Evolutionary conservation across 805 yeast species (phyloP).

Genomic region (Yarrowia porcina): DNA sequence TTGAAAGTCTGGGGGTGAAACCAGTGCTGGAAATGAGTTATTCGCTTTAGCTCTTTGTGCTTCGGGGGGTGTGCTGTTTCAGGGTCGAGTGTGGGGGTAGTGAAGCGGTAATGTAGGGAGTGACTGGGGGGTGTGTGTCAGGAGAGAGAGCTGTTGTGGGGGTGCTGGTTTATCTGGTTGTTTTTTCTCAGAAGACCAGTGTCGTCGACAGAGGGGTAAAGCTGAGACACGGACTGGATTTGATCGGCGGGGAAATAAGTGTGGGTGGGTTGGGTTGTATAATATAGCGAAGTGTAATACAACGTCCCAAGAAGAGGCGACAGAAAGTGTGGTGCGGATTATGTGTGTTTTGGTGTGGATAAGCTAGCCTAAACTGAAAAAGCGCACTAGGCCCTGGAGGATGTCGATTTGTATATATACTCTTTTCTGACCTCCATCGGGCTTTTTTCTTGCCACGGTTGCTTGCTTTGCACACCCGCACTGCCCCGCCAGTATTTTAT

Average conservation of each 20-base stretch:
- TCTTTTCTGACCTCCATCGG: not conserved
- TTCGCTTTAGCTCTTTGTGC: constrained; percentile 17
- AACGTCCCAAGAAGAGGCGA: constrained; percentile 6
- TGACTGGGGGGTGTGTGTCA: not conserved
- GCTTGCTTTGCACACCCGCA: not conserved
- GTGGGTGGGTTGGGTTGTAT: not conserved
- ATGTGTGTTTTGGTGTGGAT: not conserved
- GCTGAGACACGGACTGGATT: constrained; percentile 18
- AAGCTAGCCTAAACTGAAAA: not conserved
- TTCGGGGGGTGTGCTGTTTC: not conserved
- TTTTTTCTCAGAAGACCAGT: not conserved
- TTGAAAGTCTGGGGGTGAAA: not conserved
- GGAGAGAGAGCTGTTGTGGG: not conserved
- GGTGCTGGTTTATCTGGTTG: not conserved
- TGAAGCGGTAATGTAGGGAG: not conserved
- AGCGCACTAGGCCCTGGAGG: not conserved
- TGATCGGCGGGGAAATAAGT: constrained; percentile 21
- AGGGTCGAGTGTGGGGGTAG: not conserved
- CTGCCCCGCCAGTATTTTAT: not conserved
- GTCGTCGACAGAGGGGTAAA: constrained; percentile 22
- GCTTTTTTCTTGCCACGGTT: not conserved
- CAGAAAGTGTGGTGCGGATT: not conserved
- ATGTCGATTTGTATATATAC: not conserved
- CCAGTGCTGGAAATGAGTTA: not conserved
- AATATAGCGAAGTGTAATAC: not conserved